Conservation (phyloP, 108 stramenopile species). For the Parietichytrium sp. region DNA sequence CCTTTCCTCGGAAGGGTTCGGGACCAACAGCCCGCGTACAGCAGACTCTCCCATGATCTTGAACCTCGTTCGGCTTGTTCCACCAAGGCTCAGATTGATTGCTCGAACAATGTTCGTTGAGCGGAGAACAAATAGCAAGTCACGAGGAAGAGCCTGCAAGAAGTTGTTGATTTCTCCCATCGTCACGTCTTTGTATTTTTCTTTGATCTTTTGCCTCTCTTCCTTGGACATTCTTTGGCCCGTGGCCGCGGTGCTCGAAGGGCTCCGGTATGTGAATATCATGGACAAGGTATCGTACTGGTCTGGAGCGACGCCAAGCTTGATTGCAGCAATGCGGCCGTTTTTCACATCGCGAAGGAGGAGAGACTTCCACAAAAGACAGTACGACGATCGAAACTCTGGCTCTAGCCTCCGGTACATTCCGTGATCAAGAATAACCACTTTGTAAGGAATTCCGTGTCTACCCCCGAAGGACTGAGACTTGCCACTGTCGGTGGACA, state of each 20-base stretch:
- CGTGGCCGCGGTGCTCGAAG: constrained; percentile 35
- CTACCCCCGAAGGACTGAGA: background rate
- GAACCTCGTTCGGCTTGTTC: constrained; percentile 19
- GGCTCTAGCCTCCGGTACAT: constrained; percentile 54
- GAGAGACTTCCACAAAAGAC: constrained; percentile 54
- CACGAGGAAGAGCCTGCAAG: constrained; percentile 52
- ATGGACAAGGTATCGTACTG: constrained; percentile 47
- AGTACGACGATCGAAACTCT: constrained; percentile 51
- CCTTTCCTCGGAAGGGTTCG: background rate
- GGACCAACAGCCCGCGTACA: constrained; percentile 13
- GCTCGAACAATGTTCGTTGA: constrained; percentile 53
- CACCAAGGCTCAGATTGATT: constrained; percentile 52
- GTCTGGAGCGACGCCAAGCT: constrained; percentile 39
- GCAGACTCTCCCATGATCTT: constrained; percentile 40
- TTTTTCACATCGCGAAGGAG: constrained; percentile 46
- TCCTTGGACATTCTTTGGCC: constrained; percentile 50
- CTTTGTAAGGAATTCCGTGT: constrained; percentile 29
- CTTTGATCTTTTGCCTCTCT: constrained; percentile 44
- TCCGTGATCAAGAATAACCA: constrained; percentile 59
- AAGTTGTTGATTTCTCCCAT: constrained; percentile 51
- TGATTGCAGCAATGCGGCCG: constrained; percentile 32
- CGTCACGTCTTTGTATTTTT: constrained; percentile 52
- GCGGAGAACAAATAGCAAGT: constrained; percentile 58
- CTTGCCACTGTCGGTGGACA: background rate
- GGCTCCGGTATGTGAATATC: constrained; percentile 46